phyloP scores from a whole-genome alignment of 2,329 filamentous ascomycete species.

The Pseudocercospora ulei region DNA sequence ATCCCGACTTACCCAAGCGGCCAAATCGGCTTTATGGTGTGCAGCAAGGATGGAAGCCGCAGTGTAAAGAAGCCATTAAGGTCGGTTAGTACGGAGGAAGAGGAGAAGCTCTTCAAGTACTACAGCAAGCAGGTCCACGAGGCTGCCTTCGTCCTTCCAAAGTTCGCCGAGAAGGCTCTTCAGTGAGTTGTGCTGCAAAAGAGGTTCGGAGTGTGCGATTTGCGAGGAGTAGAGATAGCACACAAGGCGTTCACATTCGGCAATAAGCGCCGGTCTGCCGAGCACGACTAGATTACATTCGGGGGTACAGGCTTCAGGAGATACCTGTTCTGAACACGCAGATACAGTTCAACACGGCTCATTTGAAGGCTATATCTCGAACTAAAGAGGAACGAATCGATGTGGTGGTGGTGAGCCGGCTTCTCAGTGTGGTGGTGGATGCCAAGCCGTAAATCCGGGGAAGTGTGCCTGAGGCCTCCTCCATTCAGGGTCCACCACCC shows the following conservation, averaged over 20 bases:
- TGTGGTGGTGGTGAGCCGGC: no score
- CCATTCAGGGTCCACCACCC: no score
- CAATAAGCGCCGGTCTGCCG: no score
- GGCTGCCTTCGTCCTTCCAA: constrained; percentile 86
- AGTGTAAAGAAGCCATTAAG: constrained; percentile 80
- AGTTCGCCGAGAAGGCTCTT: constrained; percentile 72
- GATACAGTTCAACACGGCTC: no score
- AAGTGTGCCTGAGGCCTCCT: no score
- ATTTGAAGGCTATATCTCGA: no score
- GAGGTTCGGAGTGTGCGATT: constrained; percentile 1
- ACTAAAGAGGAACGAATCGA: no score
- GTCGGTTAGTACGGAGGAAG: constrained; percentile 72
- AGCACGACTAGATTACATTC: no score
- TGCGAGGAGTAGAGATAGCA: constrained; percentile 12
- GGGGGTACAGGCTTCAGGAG: no score
- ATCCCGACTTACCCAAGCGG: constrained; percentile 98
- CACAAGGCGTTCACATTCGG: constrained; percentile 8
- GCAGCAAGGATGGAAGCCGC: constrained; percentile 81
- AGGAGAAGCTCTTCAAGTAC: constrained; percentile 87
- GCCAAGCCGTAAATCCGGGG: no score
- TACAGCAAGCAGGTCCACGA: constrained; percentile 96
- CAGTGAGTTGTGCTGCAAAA: constrained; percentile 29
- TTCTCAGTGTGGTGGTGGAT: no score
- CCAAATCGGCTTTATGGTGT: constrained; percentile 99
- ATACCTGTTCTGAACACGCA: no score